Base-by-base conservation (phyloP, 495 filamentous ascomycete genomes). In the Podospora bellae-mahoneyi region DNA sequence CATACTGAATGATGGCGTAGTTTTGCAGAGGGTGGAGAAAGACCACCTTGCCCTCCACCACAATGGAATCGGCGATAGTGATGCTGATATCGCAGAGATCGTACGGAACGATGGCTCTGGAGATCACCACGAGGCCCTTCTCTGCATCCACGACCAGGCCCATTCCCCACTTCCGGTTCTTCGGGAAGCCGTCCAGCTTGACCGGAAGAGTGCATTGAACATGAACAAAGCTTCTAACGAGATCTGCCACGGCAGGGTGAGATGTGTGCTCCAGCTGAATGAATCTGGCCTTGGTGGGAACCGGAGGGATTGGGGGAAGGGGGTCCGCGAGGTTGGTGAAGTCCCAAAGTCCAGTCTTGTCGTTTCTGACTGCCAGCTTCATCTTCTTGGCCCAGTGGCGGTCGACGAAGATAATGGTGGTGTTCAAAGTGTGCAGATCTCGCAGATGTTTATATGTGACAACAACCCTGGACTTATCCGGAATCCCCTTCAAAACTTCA, bases 11-110 rank as follows among this genome's bases (percentile, higher is more conserved):
- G 72, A 99, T 90, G 69, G 89, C 90, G 79, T 97, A 99, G 77
- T 99, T 99, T 75, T 97, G 96, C 34, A 98, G 82, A n/a, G 95
- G 95, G 78, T 99, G 95, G 81, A 99, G 84, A 83, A 99, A 99
- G 23, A 97, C 83, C 18, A 99, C 91, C 77, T 96, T 97, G 67
- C 91, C 95, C 66, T 91, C 90, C 18, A 98, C 91, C 64, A 97
- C 91, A 72, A 98, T 90, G 16, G 93, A 96, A 73, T 99, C 96
- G 18, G 95, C 95, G 65, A 99, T 92, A 6, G 93, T 97, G 75
- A 98, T 85, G 66, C 88, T 91, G 71, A 99, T 94, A 77, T 99
- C 95, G 77, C 94, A 97, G 23, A 99, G 84, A 78, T 99, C 92
- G 73, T 97, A 97, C 16, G 95, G 95, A 7, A 99, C 89, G 70